These are phyloP conservation scores for Barnettozyma sucrosica DNA, from an alignment of 805 yeast species.

Conservation along the genomic window DNA sequence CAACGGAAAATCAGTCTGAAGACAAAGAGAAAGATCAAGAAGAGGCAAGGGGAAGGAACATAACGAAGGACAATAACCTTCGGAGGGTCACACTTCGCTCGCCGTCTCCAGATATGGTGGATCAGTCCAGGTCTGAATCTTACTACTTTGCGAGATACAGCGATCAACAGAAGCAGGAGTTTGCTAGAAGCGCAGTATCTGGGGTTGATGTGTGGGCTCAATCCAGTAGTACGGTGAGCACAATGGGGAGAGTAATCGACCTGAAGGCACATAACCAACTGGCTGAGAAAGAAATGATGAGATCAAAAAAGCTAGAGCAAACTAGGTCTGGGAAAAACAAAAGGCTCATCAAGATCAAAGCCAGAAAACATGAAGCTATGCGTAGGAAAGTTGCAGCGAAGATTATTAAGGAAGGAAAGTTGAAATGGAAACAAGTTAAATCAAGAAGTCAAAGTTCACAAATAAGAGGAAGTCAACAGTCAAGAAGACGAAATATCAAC, in stretches of 20 bases:
- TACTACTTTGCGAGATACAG: constrained; percentile 18
- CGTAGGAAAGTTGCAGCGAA: constrained; percentile 10
- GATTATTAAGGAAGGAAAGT: constrained; percentile 11
- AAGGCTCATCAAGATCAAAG: constrained; percentile 12
- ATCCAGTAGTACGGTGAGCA: constrained; percentile 1
- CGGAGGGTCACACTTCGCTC: constrained; percentile 19
- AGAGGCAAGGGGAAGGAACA: constrained; percentile 15
- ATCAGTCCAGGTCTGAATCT: constrained; percentile 20
- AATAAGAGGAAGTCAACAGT: constrained; percentile 17
- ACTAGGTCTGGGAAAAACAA: constrained; percentile 25
- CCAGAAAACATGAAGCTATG: constrained; percentile 11
- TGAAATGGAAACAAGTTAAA: constrained; percentile 20
- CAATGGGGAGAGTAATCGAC: constrained; percentile 15
- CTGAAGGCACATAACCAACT: constrained; percentile 13
- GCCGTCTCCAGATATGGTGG: constrained; percentile 21
- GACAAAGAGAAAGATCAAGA: constrained; percentile 1
- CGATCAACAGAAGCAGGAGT: constrained; percentile 7
- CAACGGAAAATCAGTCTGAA: not conserved
- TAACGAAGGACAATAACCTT: constrained; percentile 7
- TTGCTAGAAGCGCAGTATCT: constrained; percentile 14
- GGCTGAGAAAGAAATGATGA: constrained; percentile 10
- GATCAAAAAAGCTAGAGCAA: constrained; percentile 8
- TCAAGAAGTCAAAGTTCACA: constrained; percentile 17
- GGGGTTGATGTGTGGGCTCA: constrained; percentile 15
- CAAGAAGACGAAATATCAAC: constrained; percentile 10